These are phyloP conservation scores for Luvunga scandens DNA, from an alignment of 345 rosid genomes.

Conservation along the genomic window DNA sequence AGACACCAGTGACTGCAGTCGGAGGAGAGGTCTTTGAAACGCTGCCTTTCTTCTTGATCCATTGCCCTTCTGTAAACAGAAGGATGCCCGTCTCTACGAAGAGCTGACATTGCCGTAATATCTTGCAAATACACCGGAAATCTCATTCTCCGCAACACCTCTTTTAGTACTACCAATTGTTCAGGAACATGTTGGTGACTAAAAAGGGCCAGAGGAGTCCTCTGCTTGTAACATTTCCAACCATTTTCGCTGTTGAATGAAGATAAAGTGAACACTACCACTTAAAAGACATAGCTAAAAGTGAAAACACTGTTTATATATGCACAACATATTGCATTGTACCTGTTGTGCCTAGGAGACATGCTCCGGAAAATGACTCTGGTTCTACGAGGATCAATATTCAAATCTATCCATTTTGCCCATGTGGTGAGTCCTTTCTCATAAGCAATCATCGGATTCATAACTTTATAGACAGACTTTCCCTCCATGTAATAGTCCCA, in stretches of 20 bases:
- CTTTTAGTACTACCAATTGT: constrained; percentile 58
- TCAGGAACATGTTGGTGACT: constrained; percentile 69
- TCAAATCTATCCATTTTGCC: constrained; percentile 70
- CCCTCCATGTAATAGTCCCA: constrained; percentile 80
- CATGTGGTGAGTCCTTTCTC: constrained; percentile 67
- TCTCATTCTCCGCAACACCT: constrained; percentile 64
- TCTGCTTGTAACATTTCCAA: constrained; percentile 83
- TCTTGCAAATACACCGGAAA: constrained; percentile 77
- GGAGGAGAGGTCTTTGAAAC: constrained; percentile 39
- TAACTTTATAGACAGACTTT: constrained; percentile 30
- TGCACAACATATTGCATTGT: background rate
- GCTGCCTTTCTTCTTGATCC: constrained; percentile 51
- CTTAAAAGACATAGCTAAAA: background rate
- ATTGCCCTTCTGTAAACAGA: constrained; percentile 69
- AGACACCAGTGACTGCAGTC: constrained; percentile 99
- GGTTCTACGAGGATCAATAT: constrained; percentile 52
- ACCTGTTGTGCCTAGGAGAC: constrained; percentile 77
- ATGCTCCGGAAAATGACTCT: constrained; percentile 66
- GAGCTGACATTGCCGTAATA: constrained; percentile 76
- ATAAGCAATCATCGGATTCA: constrained; percentile 75
- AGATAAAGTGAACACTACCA: background rate
- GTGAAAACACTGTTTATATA: background rate
- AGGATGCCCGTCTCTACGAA: constrained; percentile 88
- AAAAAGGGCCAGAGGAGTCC: constrained; percentile 50
- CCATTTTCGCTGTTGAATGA: constrained; percentile 62